phyloP scores from a whole-genome alignment of 2,329 filamentous ascomycete species.

The Paracoccidioides brasiliensis region DNA sequence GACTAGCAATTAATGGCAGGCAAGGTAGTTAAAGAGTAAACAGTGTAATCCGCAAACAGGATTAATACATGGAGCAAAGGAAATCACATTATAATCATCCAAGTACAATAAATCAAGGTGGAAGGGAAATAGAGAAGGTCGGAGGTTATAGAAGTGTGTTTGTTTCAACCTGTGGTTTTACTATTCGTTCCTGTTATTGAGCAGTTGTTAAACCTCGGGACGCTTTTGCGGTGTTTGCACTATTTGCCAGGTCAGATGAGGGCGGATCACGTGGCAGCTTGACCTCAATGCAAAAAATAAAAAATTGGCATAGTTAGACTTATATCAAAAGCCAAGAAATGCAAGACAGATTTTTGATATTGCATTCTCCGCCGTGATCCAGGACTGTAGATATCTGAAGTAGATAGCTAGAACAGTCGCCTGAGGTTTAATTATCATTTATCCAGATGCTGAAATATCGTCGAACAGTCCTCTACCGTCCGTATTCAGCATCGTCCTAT shows the following conservation, averaged over 20 bases:
- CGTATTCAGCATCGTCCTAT: not conserved
- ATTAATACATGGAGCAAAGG: slow-evolving; percentile 1
- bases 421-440: not conserved
- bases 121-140: not conserved
- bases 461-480: not conserved
- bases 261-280: not conserved
- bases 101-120: not conserved
- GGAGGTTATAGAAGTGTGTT: not conserved
- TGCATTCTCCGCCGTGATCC: not conserved
- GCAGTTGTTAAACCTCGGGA: no score
- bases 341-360: not conserved
- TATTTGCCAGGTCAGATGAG: slow-evolving; percentile 14
- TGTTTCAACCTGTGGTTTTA: no score
- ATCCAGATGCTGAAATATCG: not conserved
- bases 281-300: not conserved
- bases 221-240: slow-evolving; percentile 13
- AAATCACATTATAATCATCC: not conserved
- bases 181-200: no score
- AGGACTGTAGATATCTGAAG: no score
- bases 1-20: slow-evolving; percentile 7
- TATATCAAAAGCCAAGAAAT: not conserved
- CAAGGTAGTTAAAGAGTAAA: not conserved
- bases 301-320: not conserved
- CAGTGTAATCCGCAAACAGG: slow-evolving; percentile 16
- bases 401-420: not conserved